Evolutionary conservation across 306 rosid genomes (phyloP).

Genomic region (Lithocarpus polystachyus): DNA sequence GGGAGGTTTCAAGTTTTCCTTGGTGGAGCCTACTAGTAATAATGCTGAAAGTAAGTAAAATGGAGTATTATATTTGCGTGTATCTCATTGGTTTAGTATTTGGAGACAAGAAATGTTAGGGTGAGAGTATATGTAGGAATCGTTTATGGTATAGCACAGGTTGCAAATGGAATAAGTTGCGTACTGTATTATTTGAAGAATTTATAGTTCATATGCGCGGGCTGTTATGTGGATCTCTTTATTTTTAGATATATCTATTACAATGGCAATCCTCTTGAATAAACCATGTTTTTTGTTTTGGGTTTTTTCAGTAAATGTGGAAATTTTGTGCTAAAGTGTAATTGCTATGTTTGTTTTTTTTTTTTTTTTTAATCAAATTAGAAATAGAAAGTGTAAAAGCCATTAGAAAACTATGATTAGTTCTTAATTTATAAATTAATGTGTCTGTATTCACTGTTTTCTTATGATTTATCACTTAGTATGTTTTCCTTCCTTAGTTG

Average conservation of each 20-base stretch:
- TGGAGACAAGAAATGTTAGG: not conserved
- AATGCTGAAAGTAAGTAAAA: conserved; percentile 52
- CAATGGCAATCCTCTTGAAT: not conserved
- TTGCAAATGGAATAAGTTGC: not conserved
- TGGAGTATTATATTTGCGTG: not conserved
- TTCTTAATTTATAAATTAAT: not conserved
- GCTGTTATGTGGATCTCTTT: not conserved
- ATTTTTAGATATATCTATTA: not conserved
- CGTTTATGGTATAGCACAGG: not conserved
- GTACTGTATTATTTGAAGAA: not conserved
- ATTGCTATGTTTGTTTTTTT: no score
- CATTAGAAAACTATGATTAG: not conserved
- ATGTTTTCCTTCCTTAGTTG: not conserved
- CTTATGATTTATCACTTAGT: not conserved
- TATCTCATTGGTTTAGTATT: not conserved
- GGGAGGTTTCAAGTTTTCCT: conserved; percentile 30
- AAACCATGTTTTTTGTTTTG: not conserved
- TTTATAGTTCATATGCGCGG: not conserved
- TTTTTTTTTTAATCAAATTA: not conserved
- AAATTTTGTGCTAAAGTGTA: not conserved
- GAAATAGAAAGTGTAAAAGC: not conserved
- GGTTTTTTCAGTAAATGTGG: not conserved
- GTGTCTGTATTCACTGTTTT: not conserved
- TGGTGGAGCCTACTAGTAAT: conserved; percentile 29
- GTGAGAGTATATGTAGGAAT: not conserved